These are phyloP conservation scores for Cardamine resedifolia DNA, from an alignment of 345 rosid genomes.

Conservation along the genomic window DNA sequence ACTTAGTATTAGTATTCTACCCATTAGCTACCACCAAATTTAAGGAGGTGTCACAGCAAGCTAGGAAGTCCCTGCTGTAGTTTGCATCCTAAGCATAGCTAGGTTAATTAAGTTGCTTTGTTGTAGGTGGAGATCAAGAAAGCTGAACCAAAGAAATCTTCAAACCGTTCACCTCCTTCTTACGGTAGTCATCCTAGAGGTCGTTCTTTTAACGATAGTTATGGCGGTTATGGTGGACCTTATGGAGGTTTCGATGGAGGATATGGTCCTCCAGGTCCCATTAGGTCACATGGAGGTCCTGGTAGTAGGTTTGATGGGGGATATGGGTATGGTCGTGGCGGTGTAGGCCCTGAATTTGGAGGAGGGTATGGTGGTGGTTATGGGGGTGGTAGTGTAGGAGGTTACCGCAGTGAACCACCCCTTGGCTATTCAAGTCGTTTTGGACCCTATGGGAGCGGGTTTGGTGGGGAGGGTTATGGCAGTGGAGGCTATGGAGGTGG, in stretches of 20 bases:
- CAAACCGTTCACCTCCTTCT: slow-evolving; percentile 86
- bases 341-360: slow-evolving; percentile 69
- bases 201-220: slow-evolving; percentile 64
- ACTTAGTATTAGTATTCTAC: slow-evolving; percentile 18
- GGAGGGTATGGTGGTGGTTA: slow-evolving; percentile 70
- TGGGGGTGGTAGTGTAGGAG: slow-evolving; percentile 64
- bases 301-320: slow-evolving; percentile 64
- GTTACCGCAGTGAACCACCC: slow-evolving; percentile 70
- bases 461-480: slow-evolving; percentile 72
- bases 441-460: slow-evolving; percentile 75
- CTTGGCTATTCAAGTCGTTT: slow-evolving; percentile 90
- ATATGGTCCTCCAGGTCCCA: slow-evolving; percentile 73
- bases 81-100: slow-evolving; percentile 54
- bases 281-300: slow-evolving; percentile 65
- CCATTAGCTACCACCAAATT: slow-evolving; percentile 10
- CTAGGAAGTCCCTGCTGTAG: slow-evolving; percentile 39
- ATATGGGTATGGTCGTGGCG: slow-evolving; percentile 67
- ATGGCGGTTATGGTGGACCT: slow-evolving; percentile 56
- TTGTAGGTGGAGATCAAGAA: slow-evolving; percentile 99
- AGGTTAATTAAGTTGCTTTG: slow-evolving; percentile 95
- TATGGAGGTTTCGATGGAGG: slow-evolving; percentile 81
- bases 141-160: slow-evolving; percentile 99
- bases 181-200: slow-evolving; percentile 78
- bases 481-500: slow-evolving; percentile 72
- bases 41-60: slow-evolving; percentile 23